These are phyloP conservation scores for Lactuca saligna DNA, from an alignment of 129 eudicot genomes.

Conservation along the genomic window DNA sequence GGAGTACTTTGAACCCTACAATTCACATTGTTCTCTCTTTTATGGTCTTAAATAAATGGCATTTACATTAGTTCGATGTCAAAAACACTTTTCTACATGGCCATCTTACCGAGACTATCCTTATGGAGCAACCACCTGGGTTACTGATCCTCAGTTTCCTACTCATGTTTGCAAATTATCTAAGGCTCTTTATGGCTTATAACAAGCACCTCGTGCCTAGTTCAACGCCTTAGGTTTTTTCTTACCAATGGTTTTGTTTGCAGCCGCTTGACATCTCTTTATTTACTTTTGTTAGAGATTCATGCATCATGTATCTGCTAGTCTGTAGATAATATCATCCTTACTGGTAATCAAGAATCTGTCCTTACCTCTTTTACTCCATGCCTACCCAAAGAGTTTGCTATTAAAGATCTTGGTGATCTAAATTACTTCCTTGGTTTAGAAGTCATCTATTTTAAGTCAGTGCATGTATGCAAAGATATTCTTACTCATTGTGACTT, in stretches of 20 bases:
- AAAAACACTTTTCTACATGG: too few species aligned
- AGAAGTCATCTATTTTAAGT: not conserved
- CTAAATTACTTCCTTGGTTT: not conserved
- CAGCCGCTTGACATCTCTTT: not conserved
- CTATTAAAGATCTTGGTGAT: not conserved
- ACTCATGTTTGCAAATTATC: too few species aligned
- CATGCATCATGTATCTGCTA: not conserved
- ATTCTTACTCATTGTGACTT: not conserved
- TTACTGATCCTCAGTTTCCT: too few species aligned
- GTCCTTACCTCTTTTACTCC: too few species aligned
- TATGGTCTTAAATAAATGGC: not conserved
- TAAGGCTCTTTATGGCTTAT: too few species aligned
- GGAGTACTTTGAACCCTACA: too few species aligned
- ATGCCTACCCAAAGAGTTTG: not conserved
- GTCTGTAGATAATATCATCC: too few species aligned
- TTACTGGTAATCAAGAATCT: too few species aligned
- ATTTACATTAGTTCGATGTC: not conserved
- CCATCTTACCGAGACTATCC: not conserved
- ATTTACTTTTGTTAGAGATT: not conserved
- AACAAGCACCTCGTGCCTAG: too few species aligned
- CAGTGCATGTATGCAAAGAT: not conserved
- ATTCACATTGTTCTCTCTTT: not conserved
- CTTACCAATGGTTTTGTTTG: not conserved
- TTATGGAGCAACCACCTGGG: not conserved
- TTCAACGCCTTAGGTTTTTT: too few species aligned